Conservation (phyloP, 2,329 filamentous ascomycete genomes). For the Teratosphaeria zuluensis region DNA sequence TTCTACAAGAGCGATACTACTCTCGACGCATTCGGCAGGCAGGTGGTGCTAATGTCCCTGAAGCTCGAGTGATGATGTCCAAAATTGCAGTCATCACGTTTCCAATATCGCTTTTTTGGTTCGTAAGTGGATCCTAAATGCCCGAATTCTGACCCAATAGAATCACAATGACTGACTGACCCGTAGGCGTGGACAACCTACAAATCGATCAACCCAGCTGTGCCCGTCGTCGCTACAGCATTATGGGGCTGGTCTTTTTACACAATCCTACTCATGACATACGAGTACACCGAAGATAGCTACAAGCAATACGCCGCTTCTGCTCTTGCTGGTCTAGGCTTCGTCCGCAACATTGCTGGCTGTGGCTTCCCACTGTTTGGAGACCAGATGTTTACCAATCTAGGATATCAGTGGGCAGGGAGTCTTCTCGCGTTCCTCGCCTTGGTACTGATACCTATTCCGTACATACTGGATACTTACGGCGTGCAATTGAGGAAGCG, state of each 20-base stretch:
- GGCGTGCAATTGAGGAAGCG: background rate
- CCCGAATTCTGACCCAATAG: background rate
- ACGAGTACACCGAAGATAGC: slow-evolving; percentile 40
- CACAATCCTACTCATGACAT: slow-evolving; percentile 39
- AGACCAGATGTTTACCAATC: slow-evolving; percentile 24
- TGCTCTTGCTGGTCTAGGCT: slow-evolving; percentile 29
- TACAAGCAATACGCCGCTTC: slow-evolving; percentile 36
- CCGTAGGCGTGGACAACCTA: slow-evolving; percentile 26
- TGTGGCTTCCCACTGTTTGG: slow-evolving; percentile 31
- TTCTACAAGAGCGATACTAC: slow-evolving; percentile 36
- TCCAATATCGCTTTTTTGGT: slow-evolving; percentile 16
- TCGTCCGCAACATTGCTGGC: slow-evolving; percentile 16
- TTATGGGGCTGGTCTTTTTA: slow-evolving; percentile 43
- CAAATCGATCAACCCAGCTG: slow-evolving; percentile 20
- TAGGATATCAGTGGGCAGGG: slow-evolving; percentile 27
- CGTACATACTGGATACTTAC: slow-evolving; percentile 16
- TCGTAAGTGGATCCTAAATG: background rate
- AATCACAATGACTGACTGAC: background rate
- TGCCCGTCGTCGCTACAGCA: slow-evolving; percentile 38
- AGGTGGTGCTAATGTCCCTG: slow-evolving; percentile 19
- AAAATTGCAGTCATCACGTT: slow-evolving; percentile 12
- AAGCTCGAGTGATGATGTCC: slow-evolving; percentile 19
- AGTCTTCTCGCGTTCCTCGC: slow-evolving; percentile 31
- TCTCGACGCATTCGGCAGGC: slow-evolving; percentile 13
- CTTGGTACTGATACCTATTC: slow-evolving; percentile 17